Conservation (phyloP, 2,329 filamentous ascomycete genomes). For the Incumbomyces lentus region DNA sequence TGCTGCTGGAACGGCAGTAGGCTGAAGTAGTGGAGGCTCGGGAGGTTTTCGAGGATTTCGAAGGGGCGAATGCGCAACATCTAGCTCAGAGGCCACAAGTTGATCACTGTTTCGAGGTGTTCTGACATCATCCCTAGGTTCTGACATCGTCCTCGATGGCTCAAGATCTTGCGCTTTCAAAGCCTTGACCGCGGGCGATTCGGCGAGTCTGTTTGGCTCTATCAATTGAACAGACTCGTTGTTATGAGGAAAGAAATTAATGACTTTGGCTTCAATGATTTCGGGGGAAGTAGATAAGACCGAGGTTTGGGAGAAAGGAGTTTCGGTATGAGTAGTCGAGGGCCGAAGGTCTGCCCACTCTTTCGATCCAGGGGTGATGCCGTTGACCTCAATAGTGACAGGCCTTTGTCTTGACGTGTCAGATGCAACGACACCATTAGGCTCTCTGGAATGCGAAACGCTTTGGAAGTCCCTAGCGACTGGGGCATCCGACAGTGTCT, state of each 20-base stretch:
- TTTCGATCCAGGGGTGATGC: conserved; percentile 23
- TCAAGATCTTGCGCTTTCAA: conserved; percentile 22
- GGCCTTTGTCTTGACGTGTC: conserved; percentile 27
- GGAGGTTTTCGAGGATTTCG: conserved; percentile 49
- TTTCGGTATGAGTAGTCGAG: conserved; percentile 36
- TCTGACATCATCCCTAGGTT: background rate
- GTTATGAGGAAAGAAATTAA: conserved; percentile 53
- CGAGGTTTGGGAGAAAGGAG: conserved; percentile 37
- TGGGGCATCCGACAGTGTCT: conserved; percentile 21
- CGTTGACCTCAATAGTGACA: background rate
- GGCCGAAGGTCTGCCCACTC: conserved; percentile 35
- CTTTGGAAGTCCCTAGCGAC: background rate
- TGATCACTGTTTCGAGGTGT: conserved; percentile 11
- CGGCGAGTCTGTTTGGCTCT: conserved; percentile 35
- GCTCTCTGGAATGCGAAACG: background rate
- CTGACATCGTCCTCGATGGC: conserved; percentile 4
- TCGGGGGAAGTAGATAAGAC: conserved; percentile 43
- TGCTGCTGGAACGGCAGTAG: conserved; percentile 47
- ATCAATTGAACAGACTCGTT: conserved; percentile 55
- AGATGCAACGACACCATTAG: conserved; percentile 11
- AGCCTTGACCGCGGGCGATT: conserved; percentile 24
- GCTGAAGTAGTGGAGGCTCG: conserved; percentile 43
- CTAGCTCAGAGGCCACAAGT: conserved; percentile 8
- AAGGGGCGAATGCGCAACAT: conserved; percentile 45
- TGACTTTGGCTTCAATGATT: conserved; percentile 50